Percentiles rank a stretch among this genome's conserved stretches.
These are phyloP conservation scores for Leucocoprinus leucothites DNA, from an alignment of 768 basidiomycete species.

Conservation along the genomic window DNA sequence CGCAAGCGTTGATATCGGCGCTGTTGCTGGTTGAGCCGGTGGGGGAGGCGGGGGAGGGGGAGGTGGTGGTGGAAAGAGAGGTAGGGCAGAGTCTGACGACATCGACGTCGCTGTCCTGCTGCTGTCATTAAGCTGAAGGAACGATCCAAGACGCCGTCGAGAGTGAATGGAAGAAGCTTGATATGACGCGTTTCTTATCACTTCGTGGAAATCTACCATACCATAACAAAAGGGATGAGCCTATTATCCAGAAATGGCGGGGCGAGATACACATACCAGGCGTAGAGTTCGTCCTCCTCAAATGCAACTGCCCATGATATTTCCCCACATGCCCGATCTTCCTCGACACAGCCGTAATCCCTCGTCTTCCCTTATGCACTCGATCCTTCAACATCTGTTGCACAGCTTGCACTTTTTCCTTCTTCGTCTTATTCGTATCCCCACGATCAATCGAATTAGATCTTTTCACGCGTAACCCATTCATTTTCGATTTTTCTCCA, in stretches of 20 bases:
- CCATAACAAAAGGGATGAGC: not conserved
- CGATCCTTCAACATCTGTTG: conserved; percentile 71
- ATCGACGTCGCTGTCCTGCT: conserved; percentile 22
- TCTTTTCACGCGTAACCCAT: conserved; percentile 23
- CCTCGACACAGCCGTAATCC: conserved; percentile 73
- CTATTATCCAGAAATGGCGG: not conserved
- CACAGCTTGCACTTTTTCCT: conserved; percentile 49
- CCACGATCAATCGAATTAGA: conserved; percentile 37
- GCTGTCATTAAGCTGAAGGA: conserved; percentile 36
- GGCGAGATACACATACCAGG: conserved; percentile 46
- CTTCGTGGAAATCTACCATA: conserved; percentile 61
- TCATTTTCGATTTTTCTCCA: conserved; percentile 8
- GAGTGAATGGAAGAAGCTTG: conserved; percentile 86
- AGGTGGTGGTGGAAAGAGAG: conserved; percentile 43
- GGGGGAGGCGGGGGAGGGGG: conserved; percentile 38
- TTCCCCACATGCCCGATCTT: conserved; percentile 61
- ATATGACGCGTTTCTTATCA: conserved; percentile 56
- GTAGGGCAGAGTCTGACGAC: conserved; percentile 37
- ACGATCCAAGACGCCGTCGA: conserved; percentile 54
- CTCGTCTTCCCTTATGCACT: conserved; percentile 69
- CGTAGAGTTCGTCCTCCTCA: conserved; percentile 64
- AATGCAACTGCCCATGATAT: conserved; percentile 35
- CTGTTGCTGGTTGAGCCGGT: conserved; percentile 26
- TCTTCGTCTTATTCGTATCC: conserved; percentile 62
- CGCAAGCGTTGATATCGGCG: conserved; percentile 24